These are phyloP conservation scores for Daldinia loculata DNA, from an alignment of 495 filamentous ascomycete species.

Conservation along the genomic window DNA sequence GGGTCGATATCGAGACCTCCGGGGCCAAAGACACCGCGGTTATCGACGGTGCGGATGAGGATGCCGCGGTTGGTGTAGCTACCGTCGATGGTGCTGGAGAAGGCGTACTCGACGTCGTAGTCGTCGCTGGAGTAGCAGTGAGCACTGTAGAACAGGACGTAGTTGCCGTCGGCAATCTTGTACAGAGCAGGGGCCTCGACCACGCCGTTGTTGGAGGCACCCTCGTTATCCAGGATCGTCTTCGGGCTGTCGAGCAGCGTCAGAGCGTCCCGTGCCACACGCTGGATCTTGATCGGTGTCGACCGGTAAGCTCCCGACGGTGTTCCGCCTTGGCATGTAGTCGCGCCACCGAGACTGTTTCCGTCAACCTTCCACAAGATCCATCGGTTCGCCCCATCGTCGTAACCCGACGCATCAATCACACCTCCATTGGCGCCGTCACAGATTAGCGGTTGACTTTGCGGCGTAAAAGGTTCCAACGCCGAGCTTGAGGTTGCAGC, in stretches of 20 bases:
- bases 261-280: slow-evolving; percentile 58
- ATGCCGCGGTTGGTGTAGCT: slow-evolving; percentile 56
- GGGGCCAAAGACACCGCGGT: slow-evolving; percentile 40
- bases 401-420: slow-evolving; percentile 65
- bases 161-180: slow-evolving; percentile 56
- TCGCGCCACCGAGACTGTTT: slow-evolving; percentile 55
- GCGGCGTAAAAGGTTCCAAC: slow-evolving; percentile 59
- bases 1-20: slow-evolving; percentile 46
- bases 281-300: slow-evolving; percentile 67
- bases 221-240: slow-evolving; percentile 62
- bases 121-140: slow-evolving; percentile 61
- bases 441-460: slow-evolving; percentile 56
- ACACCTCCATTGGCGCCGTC: slow-evolving; percentile 58
- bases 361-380: slow-evolving; percentile 69
- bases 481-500: slow-evolving; percentile 54
- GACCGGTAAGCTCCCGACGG: slow-evolving; percentile 41
- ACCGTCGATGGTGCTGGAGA: slow-evolving; percentile 54
- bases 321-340: slow-evolving; percentile 42
- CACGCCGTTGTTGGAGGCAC: slow-evolving; percentile 61
- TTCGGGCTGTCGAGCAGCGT: slow-evolving; percentile 59
- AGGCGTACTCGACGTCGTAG: slow-evolving; percentile 67
- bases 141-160: slow-evolving; percentile 69
- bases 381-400: slow-evolving; percentile 63
- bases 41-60: slow-evolving; percentile 42
- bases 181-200: slow-evolving; percentile 69